Conservation (phyloP, 2,329 filamentous ascomycete species). For the Alternaria burnsii region DNA sequence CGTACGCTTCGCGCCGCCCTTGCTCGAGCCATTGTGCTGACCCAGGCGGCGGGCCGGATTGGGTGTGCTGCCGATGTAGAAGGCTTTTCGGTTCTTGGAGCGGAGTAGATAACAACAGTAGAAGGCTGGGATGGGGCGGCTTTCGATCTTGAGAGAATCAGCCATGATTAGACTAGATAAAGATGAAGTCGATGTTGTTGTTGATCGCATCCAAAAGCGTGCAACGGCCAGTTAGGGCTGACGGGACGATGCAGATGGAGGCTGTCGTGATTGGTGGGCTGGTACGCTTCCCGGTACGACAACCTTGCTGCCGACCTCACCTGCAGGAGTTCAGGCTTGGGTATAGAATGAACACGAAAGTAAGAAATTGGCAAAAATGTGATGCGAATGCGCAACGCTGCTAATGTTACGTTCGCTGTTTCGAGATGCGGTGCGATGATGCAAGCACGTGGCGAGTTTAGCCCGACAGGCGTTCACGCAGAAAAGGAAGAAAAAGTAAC, state of each 20-base stretch:
- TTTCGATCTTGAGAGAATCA: conserved; percentile 29
- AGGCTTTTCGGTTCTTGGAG: conserved; percentile 74
- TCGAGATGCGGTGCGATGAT: not conserved
- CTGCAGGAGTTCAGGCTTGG: conserved; percentile 15
- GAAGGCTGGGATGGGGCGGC: conserved; percentile 75
- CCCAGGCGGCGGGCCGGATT: conserved; percentile 83
- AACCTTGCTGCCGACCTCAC: conserved; percentile 33
- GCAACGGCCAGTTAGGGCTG: conserved; percentile 23
- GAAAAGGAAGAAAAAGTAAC: conserved; percentile 1
- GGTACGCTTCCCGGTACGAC: conserved; percentile 20
- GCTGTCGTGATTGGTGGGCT: conserved; percentile 24
- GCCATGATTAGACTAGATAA: conserved; percentile 8
- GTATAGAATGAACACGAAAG: not conserved
- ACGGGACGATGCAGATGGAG: conserved; percentile 21
- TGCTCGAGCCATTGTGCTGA: conserved; percentile 88
- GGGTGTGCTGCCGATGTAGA: conserved; percentile 93
- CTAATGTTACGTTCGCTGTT: conserved; percentile 1
- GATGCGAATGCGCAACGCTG: not conserved
- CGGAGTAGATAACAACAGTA: conserved; percentile 94
- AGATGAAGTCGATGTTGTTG: conserved; percentile 22
- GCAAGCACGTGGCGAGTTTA: not conserved
- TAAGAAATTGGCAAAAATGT: not conserved
- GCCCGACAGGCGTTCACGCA: conserved; percentile 3
- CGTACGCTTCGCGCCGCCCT: conserved; percentile 83
- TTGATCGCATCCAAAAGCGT: conserved; percentile 25